These are phyloP conservation scores for Crithidia brevicula DNA, from an alignment of 208 protist genomes.

Conservation along the genomic window DNA sequence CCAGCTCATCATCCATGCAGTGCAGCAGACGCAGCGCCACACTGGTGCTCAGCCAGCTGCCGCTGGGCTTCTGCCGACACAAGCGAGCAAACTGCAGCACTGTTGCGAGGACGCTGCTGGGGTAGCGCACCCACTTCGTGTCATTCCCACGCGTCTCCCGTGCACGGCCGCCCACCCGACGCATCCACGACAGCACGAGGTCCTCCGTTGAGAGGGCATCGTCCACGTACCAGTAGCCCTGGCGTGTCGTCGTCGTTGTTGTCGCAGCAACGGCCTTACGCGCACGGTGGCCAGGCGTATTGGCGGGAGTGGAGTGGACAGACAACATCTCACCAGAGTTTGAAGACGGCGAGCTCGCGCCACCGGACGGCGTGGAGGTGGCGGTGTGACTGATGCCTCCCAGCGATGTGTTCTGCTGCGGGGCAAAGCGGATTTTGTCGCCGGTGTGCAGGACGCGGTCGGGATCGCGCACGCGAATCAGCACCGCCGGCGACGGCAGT, in stretches of 20 bases:
- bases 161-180: constrained; percentile 41
- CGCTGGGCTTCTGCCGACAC: constrained; percentile 14
- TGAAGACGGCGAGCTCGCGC: background rate
- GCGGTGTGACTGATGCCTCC: background rate
- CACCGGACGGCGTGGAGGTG: background rate
- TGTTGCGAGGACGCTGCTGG: constrained; percentile 1
- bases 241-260: background rate
- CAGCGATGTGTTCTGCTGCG: background rate
- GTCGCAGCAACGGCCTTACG: background rate
- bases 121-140: constrained; percentile 52
- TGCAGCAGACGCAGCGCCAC: constrained; percentile 8
- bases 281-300: background rate
- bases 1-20: constrained; percentile 19
- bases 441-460: constrained; percentile 40
- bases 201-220: constrained; percentile 45
- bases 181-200: constrained; percentile 57
- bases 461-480: constrained; percentile 23
- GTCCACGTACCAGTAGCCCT: constrained; percentile 54
- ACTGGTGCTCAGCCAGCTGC: constrained; percentile 15
- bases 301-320: background rate
- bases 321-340: constrained; percentile 1
- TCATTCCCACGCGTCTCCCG: constrained; percentile 45
- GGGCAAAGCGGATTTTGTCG: constrained; percentile 41
- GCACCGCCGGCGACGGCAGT: background rate
- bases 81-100: constrained; percentile 17